These are phyloP conservation scores for Cyberlindnera misumaiensis DNA, from an alignment of 805 yeast species.

Conservation along the genomic window DNA sequence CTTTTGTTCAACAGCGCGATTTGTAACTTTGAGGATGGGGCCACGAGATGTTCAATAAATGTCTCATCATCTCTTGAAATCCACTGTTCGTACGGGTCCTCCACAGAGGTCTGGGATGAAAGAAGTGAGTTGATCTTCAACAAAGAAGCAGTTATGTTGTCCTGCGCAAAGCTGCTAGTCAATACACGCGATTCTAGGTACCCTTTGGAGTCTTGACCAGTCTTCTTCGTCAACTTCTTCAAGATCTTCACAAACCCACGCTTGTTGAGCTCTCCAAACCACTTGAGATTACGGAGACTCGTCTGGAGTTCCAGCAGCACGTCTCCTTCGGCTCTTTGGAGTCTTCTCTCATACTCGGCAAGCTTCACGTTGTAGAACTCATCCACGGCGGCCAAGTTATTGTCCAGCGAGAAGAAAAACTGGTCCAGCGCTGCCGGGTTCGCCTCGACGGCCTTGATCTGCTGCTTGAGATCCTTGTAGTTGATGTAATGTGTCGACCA, in stretches of 20 bases:
- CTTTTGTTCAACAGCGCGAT: conserved; percentile 62
- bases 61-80: conserved; percentile 39
- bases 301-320: conserved; percentile 72
- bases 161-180: conserved; percentile 75
- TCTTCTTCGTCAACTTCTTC: conserved; percentile 85
- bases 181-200: conserved; percentile 61
- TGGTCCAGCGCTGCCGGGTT: conserved; percentile 26
- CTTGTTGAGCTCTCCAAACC: conserved; percentile 91
- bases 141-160: conserved; percentile 51
- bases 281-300: conserved; percentile 74
- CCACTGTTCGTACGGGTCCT: conserved; percentile 18
- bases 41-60: conserved; percentile 37
- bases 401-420: conserved; percentile 73
- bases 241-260: conserved; percentile 85
- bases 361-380: conserved; percentile 68
- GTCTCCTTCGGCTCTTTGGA: conserved; percentile 37
- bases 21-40: conserved; percentile 47
- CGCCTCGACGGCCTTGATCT: conserved; percentile 57
- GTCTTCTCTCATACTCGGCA: conserved; percentile 66
- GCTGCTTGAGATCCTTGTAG: conserved; percentile 77
- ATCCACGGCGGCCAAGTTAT: conserved; percentile 77
- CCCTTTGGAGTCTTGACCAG: conserved; percentile 53
- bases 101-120: conserved; percentile 12
- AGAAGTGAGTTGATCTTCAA: conserved; percentile 45
- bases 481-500: conserved; percentile 78